These are phyloP conservation scores for Tolypocladium inflatum DNA, from an alignment of 2,329 filamentous ascomycete species.

Conservation along the genomic window DNA sequence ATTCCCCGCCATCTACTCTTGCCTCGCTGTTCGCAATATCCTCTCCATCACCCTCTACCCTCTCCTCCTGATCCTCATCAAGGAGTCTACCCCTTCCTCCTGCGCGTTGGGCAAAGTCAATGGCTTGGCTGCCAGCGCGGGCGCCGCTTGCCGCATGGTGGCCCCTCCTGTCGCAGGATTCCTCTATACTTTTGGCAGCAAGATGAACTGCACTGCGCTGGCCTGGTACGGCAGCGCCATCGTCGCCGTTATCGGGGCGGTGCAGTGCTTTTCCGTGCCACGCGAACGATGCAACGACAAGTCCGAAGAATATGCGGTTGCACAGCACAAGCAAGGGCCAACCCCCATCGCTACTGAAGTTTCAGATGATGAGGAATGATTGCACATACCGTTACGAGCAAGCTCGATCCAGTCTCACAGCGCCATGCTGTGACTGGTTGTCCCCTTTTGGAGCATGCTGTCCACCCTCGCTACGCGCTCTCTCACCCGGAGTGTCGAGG, in stretches of 20 bases:
- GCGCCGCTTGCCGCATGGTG: constrained; percentile 57
- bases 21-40: constrained; percentile 48
- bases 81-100: constrained; percentile 50
- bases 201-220: constrained; percentile 48
- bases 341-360: constrained; percentile 17
- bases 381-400: neutral
- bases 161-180: constrained; percentile 56
- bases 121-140: constrained; percentile 55
- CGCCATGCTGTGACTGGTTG: neutral
- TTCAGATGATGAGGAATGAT: constrained; percentile 15
- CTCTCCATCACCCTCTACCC: constrained; percentile 57
- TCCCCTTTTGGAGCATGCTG: neutral
- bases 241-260: constrained; percentile 44
- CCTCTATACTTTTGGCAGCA: constrained; percentile 51
- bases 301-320: constrained; percentile 18
- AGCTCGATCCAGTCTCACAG: neutral
- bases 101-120: constrained; percentile 55
- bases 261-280: constrained; percentile 50
- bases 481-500: constrained; percentile 1
- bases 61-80: constrained; percentile 56
- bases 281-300: constrained; percentile 16
- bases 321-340: constrained; percentile 5
- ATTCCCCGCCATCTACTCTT: constrained; percentile 48
- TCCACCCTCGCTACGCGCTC: neutral
- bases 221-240: constrained; percentile 55